Conservation (phyloP, 2,329 filamentous ascomycete species). For the Fusarium nygamai region DNA sequence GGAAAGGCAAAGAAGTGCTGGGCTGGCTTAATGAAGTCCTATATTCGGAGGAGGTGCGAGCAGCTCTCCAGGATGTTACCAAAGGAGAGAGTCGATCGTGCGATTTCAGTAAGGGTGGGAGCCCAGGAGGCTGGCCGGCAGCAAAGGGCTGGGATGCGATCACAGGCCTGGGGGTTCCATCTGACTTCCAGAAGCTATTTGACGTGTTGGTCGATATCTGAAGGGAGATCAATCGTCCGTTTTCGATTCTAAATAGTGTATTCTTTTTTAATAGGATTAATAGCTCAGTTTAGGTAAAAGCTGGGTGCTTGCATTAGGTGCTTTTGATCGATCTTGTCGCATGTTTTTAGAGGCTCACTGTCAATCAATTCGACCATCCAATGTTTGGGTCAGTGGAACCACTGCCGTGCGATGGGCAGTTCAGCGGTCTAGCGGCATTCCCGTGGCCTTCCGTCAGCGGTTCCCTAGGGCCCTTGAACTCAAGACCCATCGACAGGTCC, state of each 20-base stretch:
- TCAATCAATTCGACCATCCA: not conserved
- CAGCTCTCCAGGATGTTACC: slow-evolving; percentile 54
- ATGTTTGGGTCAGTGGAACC: not conserved
- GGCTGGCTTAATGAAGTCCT: slow-evolving; percentile 65
- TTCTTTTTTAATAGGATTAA: not conserved
- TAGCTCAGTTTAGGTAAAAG: not conserved
- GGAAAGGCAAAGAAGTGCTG: slow-evolving; percentile 57
- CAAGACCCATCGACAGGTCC: not conserved
- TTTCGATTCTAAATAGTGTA: not conserved
- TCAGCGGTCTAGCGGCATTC: slow-evolving; percentile 21
- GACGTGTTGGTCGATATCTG: slow-evolving; percentile 44
- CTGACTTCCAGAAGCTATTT: slow-evolving; percentile 53
- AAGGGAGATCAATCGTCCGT: not conserved
- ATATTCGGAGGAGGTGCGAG: slow-evolving; percentile 53
- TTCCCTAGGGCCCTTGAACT: not conserved
- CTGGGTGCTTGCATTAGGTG: not conserved
- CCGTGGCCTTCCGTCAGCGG: not conserved
- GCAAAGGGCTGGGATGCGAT: slow-evolving; percentile 58
- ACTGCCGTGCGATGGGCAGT: slow-evolving; percentile 3
- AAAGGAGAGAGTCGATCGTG: slow-evolving; percentile 55
- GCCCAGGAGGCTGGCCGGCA: slow-evolving; percentile 56
- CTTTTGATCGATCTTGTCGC: not conserved
- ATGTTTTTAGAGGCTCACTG: not conserved
- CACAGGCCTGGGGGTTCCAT: slow-evolving; percentile 60
- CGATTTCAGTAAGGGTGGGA: slow-evolving; percentile 46